Evolutionary conservation across 2,329 filamentous ascomycete species (phyloP), one percentile per base, ranked within the genome.

Genomic region (Sodiomyces alkalinus): DNA sequence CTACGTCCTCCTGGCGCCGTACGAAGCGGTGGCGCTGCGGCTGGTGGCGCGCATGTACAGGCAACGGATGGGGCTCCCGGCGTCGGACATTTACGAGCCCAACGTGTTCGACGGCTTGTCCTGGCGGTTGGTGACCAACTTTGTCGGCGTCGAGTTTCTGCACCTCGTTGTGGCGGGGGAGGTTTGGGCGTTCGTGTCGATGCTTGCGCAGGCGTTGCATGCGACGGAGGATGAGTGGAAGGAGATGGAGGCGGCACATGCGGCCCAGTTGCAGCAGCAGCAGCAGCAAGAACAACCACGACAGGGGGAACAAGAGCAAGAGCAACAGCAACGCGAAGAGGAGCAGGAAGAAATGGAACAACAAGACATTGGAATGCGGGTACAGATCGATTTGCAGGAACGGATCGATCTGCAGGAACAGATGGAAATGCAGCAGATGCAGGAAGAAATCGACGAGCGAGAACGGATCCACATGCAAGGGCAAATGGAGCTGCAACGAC

Each of bases 21-120:
- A 59, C 18, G 66, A 71, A 27, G 56, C 60, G 0, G 43, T 56
- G 7, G 52, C 55, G 3, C 45, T 66, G 13, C 51, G 65, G 3
- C 39, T 55, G 3, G 38, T 68, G 14, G 64, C 62, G 3, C 50
- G 55, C 20, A 42, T 51, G 14, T 62, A 57, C 34, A 52, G 53
- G 7, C 33, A 42, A 6, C 50, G 51, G 17, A 44, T 49, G 29
- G 58, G 58, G 2, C 39, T 61, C 19, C 40, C 55, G 3, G 41
- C 45, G 6, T 35, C 40, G 6, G 51, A 51, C 17, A 56, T 71
- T n/a, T 52, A 52, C 24, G 41, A 46, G 2, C 35, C 49, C 8
- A 51, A 47, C 20, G 42, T 52, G 13, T 37, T 56, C 16, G 48
- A 51, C 6, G 49, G 53, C 1, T 30, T 62, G 13, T 55, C 51